Conservation (phyloP, 164 flowering plant species). For the Magnolia kwangsiensis region DNA sequence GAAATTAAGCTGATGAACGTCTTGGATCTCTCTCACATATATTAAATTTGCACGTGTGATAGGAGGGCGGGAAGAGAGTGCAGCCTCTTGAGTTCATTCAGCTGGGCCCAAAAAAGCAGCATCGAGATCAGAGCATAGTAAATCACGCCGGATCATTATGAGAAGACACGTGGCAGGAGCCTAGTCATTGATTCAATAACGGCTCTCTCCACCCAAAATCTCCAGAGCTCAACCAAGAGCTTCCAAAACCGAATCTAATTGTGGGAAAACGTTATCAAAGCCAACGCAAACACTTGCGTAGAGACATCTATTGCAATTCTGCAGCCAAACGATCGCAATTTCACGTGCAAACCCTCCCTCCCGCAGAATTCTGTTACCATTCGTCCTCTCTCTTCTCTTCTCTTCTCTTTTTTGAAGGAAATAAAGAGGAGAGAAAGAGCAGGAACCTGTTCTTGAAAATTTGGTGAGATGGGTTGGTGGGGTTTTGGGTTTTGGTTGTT, state of each 20-base stretch:
- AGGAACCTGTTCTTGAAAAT: background rate
- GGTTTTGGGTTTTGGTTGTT: conserved; percentile 22
- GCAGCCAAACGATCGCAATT: background rate
- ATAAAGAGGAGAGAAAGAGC: conserved; percentile 4
- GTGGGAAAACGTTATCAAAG: background rate
- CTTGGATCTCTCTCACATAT: too few species aligned
- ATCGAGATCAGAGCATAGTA: background rate
- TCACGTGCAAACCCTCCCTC: background rate
- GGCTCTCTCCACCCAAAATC: background rate
- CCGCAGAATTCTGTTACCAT: background rate
- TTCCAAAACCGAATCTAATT: background rate
- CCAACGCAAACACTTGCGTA: background rate
- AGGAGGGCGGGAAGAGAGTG: too few species aligned
- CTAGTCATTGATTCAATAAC: background rate
- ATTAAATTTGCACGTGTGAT: too few species aligned
- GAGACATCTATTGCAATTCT: background rate
- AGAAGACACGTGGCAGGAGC: background rate
- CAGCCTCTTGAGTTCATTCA: too few species aligned
- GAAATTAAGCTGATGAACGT: too few species aligned
- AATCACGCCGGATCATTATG: background rate
- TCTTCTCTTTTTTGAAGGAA: background rate
- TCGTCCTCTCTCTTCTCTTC: background rate
- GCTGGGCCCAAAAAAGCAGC: too few species aligned
- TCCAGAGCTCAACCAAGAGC: background rate
- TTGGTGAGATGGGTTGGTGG: conserved; percentile 8